phyloP scores from a whole-genome alignment of 495 filamentous ascomycete species.

The Elaphomyces granulatus region DNA sequence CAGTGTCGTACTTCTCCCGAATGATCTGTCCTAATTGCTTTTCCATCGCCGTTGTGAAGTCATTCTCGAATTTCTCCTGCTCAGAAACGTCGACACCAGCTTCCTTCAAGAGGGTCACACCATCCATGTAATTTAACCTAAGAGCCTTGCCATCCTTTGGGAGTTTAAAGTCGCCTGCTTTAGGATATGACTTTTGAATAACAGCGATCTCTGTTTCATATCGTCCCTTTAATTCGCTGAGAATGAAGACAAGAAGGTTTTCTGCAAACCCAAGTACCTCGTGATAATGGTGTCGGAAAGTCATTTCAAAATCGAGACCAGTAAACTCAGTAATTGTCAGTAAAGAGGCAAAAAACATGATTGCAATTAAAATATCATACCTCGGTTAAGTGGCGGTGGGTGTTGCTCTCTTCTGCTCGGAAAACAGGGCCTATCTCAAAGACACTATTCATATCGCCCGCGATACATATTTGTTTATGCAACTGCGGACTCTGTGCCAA shows the following conservation, averaged over 20 bases:
- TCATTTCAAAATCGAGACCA: conserved; percentile 96
- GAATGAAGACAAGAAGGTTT: conserved; percentile 75
- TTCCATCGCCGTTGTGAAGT: conserved; percentile 60
- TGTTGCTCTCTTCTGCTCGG: conserved; percentile 94
- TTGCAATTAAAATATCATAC: conserved; percentile 15
- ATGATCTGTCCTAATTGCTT: conserved; percentile 81
- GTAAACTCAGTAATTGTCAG: conserved; percentile 43
- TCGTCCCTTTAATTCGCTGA: conserved; percentile 55
- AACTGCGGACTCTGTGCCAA: conserved; percentile 90
- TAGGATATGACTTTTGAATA: conserved; percentile 46
- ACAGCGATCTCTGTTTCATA: conserved; percentile 53
- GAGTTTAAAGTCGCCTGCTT: conserved; percentile 42
- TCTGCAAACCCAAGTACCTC: conserved; percentile 75
- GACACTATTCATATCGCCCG: conserved; percentile 78
- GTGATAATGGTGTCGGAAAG: conserved; percentile 75
- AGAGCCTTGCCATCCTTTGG: conserved; percentile 58
- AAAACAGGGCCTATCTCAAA: conserved; percentile 87
- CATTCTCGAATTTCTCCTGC: conserved; percentile 63
- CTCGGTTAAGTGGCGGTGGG: conserved; percentile 90
- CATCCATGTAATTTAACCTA: conserved; percentile 74
- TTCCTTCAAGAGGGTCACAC: conserved; percentile 64
- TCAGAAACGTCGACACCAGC: conserved; percentile 62
- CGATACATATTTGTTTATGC: conserved; percentile 94
- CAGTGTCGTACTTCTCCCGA: conserved; percentile 68
- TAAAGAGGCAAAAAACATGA: background rate